Percentiles rank a stretch among this genome's conserved stretches.
Conservation (phyloP, 805 yeast genomes). For the Candida bentonensis region DNA sequence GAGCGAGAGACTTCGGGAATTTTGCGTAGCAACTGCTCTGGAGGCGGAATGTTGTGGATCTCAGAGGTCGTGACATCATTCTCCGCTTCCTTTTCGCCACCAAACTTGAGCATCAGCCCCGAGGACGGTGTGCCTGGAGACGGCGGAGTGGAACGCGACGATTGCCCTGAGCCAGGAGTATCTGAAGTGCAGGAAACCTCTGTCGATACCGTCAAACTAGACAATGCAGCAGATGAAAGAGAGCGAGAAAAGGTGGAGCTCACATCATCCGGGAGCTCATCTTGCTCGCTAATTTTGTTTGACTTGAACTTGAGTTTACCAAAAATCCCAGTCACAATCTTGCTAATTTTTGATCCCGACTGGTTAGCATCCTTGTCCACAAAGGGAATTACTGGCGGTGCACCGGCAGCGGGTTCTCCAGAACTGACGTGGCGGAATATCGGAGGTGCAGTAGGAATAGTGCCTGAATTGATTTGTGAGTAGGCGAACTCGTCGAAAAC, state of each 20-base stretch:
- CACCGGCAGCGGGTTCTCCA: background rate
- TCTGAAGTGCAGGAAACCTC: background rate
- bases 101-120: background rate
- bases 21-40: conserved; percentile 16
- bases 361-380: background rate
- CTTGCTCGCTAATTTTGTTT: background rate
- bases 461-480: conserved; percentile 3
- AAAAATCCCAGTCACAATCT: background rate
- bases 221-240: background rate
- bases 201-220: background rate
- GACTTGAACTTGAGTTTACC: background rate
- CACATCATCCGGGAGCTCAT: background rate
- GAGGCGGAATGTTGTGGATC: conserved; percentile 13
- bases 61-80: background rate
- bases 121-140: conserved; percentile 1
- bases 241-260: background rate
- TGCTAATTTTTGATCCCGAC: background rate
- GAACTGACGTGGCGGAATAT: background rate
- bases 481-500: conserved; percentile 26
- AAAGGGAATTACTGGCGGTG: background rate
- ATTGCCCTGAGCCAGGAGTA: background rate
- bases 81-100: background rate
- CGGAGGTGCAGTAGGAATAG: background rate
- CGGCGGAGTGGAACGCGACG: conserved; percentile 1
- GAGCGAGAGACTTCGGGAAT: conserved; percentile 20